Base-by-base conservation (phyloP, 257 asterid species). In the Solanum acaule region DNA sequence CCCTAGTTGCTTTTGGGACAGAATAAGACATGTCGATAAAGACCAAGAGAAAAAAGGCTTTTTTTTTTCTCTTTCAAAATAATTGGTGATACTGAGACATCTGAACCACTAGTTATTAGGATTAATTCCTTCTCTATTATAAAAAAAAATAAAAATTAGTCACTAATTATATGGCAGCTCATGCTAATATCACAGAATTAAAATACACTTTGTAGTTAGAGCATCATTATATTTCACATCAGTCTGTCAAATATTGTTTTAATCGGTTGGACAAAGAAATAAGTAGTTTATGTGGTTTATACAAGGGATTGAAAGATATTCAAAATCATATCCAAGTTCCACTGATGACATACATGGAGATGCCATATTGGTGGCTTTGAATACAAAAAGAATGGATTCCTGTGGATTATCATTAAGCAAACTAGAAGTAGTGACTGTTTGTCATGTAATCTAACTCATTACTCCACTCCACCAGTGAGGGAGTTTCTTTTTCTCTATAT, bases 11-110 rank as follows among this genome's bases (percentile, higher is more conserved):
- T 14, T 71, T 83, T 29, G 87, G 89, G 87, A 90, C 86, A 88
- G 92, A 92, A 88, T 75, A 88, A 90, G 95, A 92, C 93, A 87
- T 87, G 82, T 38, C 23, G 73, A 87, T 83, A 73, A 78, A 87
- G 91, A 63, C 90, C 56, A 72, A 27, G 91, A 87, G 87, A 83
- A 72, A 34, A 73, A 90, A 25, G 6, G 3, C 29, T 1, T 29
- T 29, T 16, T 13, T 49, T 38, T 9, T 79, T 56, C 65, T 2
- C 31, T 59, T 52, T 22, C 25, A 77, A 84, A 87, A 73, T 79
- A 68, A 86, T 38, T 73, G 83, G 81, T 85, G 86, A 75, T 77
- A n/a, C 4, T 85, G 70, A 75, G 52, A 42, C 68, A 49, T 88
- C 72, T 61, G 61, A 85, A 38, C 63, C 33, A 29, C 83, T 37